phyloP scores from a whole-genome alignment of 148 eudicot species.

The Chenopodium quinoa region DNA sequence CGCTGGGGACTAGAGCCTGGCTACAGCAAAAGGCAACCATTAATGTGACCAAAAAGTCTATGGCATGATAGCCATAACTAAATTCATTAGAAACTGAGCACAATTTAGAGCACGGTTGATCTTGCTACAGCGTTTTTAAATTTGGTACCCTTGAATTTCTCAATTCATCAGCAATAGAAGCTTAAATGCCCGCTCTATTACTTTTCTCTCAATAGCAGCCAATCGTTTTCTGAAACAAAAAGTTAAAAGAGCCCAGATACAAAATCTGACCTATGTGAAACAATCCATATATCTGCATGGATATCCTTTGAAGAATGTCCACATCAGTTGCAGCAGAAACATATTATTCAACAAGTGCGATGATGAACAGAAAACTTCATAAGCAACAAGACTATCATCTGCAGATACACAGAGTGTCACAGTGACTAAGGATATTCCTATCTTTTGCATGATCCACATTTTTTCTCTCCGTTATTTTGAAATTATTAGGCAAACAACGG shows the following conservation, averaged over 20 bases:
- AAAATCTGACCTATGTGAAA: slow-evolving; percentile 57
- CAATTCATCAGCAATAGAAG: neutral
- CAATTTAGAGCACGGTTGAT: neutral
- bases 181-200: neutral
- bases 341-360: slow-evolving; percentile 31
- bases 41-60: neutral
- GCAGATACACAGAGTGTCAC: slow-evolving; percentile 46
- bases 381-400: slow-evolving; percentile 10
- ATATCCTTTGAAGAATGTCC: slow-evolving; percentile 66
- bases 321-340: slow-evolving; percentile 80
- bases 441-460: slow-evolving; percentile 86
- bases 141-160: neutral
- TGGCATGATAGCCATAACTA: neutral
- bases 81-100: neutral
- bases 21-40: neutral
- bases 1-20: neutral
- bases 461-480: slow-evolving; percentile 73
- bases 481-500: slow-evolving; percentile 3
- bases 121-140: neutral
- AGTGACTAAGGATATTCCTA: slow-evolving; percentile 79
- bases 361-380: slow-evolving; percentile 17
- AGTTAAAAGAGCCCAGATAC: neutral
- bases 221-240: neutral
- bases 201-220: neutral
- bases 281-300: slow-evolving; percentile 61